Percentiles rank a stretch among this genome's conserved stretches.
Evolutionary conservation across 2,329 filamentous ascomycete species (phyloP).

Genomic region (Geosmithia putterillii): DNA sequence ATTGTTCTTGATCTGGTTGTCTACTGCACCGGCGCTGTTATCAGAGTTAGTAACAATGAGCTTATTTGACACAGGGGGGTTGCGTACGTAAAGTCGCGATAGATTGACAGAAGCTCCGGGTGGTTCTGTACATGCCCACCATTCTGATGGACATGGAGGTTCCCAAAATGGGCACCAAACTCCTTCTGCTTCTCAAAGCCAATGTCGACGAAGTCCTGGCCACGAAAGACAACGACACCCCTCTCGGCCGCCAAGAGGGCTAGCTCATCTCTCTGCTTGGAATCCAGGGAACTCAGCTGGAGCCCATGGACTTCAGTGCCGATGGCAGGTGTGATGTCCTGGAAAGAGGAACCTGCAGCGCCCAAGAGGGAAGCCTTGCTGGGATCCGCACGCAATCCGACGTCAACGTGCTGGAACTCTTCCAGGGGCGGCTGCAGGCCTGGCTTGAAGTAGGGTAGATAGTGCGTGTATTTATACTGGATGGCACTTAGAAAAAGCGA

Average conservation of each 20-base stretch:
- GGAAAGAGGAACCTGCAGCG: slow-evolving; percentile 31
- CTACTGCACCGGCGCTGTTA: neutral
- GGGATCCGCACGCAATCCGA: slow-evolving; percentile 52
- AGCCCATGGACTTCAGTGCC: slow-evolving; percentile 28
- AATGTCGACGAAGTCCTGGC: slow-evolving; percentile 21
- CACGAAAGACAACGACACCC: slow-evolving; percentile 23
- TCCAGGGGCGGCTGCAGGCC: slow-evolving; percentile 1
- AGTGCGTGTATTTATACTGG: slow-evolving; percentile 1
- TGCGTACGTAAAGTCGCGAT: neutral
- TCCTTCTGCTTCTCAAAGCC: slow-evolving; percentile 24
- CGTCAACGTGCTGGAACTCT: slow-evolving; percentile 41
- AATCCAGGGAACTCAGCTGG: slow-evolving; percentile 23
- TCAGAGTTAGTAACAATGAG: neutral
- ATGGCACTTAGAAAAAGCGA: neutral
- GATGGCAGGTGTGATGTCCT: slow-evolving; percentile 13
- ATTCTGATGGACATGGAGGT: slow-evolving; percentile 65
- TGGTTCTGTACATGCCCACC: slow-evolving; percentile 55
- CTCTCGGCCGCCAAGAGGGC: slow-evolving; percentile 26
- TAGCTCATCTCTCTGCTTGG: slow-evolving; percentile 41
- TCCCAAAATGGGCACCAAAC: slow-evolving; percentile 53
- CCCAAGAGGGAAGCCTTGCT: slow-evolving; percentile 47
- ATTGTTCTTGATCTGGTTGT: neutral
- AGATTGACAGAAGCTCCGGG: slow-evolving; percentile 37
- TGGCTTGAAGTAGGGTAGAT: slow-evolving; percentile 10
- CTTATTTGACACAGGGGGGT: neutral